Percentiles rank a stretch among this genome's conserved stretches.
Evolutionary conservation across 768 basidiomycete genomes (phyloP).

Genomic region (Phanerochaete sordida): DNA sequence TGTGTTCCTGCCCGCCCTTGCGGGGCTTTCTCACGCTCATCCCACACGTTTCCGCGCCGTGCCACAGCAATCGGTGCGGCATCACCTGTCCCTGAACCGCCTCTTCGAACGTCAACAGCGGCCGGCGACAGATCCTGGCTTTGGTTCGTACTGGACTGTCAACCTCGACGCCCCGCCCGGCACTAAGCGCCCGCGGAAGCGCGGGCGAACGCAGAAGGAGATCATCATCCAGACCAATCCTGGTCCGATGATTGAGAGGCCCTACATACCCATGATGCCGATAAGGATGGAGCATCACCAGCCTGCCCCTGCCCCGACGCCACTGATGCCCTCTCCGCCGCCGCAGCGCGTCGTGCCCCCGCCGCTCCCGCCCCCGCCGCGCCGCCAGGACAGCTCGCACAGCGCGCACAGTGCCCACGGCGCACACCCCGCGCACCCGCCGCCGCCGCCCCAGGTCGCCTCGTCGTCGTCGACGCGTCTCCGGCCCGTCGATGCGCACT

Average conservation of each 20-base stretch:
- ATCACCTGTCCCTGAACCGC: slow-evolving; percentile 79
- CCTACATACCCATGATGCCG: slow-evolving; percentile 19
- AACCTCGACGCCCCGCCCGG: slow-evolving; percentile 82
- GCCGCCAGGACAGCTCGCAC: background rate
- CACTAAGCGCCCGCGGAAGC: slow-evolving; percentile 80
- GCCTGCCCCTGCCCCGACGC: background rate
- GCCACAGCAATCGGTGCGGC: slow-evolving; percentile 79
- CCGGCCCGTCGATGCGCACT: slow-evolving; percentile 25
- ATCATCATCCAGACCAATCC: slow-evolving; percentile 10
- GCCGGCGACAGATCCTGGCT: slow-evolving; percentile 81
- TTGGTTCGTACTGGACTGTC: slow-evolving; percentile 90
- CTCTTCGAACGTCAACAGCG: slow-evolving; percentile 80
- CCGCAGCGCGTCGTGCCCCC: background rate
- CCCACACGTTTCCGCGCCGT: background rate
- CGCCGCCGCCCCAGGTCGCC: slow-evolving; percentile 2
- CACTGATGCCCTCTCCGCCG: background rate
- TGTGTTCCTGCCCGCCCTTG: slow-evolving; percentile 13
- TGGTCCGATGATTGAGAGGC: slow-evolving; percentile 4
- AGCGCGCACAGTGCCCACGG: background rate
- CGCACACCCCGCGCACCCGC: slow-evolving; percentile 15
- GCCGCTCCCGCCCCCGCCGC: background rate
- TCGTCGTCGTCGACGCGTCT: slow-evolving; percentile 12
- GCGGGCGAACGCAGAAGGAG: slow-evolving; percentile 60
- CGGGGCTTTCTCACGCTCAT: background rate
- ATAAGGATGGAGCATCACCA: slow-evolving; percentile 10